Evolutionary conservation across 495 filamentous ascomycete species (phyloP).

Genomic region (Melanomma pulvis-pyrius): DNA sequence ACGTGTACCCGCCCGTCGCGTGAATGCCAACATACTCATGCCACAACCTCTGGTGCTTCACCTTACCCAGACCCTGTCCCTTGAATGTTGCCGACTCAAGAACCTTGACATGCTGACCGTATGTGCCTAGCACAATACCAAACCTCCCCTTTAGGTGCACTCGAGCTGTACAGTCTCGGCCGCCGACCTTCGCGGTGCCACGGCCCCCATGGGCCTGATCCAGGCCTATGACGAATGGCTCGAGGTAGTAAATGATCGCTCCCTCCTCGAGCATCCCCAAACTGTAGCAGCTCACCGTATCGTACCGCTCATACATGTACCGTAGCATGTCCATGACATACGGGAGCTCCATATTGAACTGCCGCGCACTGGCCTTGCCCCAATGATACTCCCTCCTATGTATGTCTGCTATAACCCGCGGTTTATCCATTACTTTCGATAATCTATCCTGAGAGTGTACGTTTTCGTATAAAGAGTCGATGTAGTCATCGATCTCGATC

Average conservation of each 20-base stretch:
- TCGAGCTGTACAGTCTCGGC: neutral
- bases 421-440: neutral
- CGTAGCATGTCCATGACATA: constrained; percentile 14
- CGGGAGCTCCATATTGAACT: constrained; percentile 8
- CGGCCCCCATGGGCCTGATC: neutral
- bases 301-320: constrained; percentile 11
- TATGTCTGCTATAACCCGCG: neutral
- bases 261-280: constrained; percentile 4
- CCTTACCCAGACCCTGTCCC: neutral
- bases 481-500: neutral
- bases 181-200: neutral
- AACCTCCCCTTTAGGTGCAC: constrained; percentile 19
- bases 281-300: constrained; percentile 5
- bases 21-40: constrained; percentile 19
- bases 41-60: neutral
- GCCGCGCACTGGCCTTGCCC: neutral
- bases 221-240: neutral
- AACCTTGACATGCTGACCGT: neutral
- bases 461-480: neutral
- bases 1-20: neutral
- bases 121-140: constrained; percentile 10
- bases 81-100: constrained; percentile 10
- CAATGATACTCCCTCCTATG: neutral
- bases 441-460: neutral
- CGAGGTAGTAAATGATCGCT: constrained; percentile 22